A percentile compares a stretch with the other conserved stretches of the same genome.
These are phyloP conservation scores for Dryas integrifolia DNA, from an alignment of 331 rosid species.

Conservation along the genomic window DNA sequence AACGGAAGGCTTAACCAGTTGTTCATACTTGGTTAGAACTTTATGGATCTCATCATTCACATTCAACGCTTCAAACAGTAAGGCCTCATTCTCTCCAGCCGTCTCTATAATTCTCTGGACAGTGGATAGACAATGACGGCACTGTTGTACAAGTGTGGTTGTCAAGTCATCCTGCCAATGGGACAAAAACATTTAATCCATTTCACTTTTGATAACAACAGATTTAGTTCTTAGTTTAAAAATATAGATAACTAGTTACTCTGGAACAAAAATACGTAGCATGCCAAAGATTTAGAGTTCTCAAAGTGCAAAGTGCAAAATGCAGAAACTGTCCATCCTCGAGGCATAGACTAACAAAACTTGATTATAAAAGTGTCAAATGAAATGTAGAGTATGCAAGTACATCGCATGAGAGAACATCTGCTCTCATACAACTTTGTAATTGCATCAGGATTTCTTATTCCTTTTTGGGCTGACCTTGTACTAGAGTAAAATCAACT, in stretches of 20 bases:
- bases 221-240: not conserved
- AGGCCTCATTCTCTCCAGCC: slow-evolving; percentile 83
- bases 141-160: slow-evolving; percentile 82
- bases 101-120: slow-evolving; percentile 76
- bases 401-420: not conserved
- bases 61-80: slow-evolving; percentile 92
- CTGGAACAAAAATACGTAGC: not conserved
- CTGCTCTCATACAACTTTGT: not conserved
- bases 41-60: slow-evolving; percentile 88
- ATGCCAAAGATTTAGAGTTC: not conserved
- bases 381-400: not conserved
- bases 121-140: slow-evolving; percentile 63
- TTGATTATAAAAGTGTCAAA: not conserved
- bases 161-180: slow-evolving; percentile 84
- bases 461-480: not conserved
- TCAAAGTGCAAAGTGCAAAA: not conserved
- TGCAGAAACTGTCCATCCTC: not conserved
- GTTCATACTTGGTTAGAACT: slow-evolving; percentile 74
- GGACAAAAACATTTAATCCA: slow-evolving; percentile 9
- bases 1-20: slow-evolving; percentile 51
- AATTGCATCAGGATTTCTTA: not conserved
- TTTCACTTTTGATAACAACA: not conserved
- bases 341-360: not conserved
- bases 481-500: not conserved
- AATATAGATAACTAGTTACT: not conserved